Evolutionary conservation across 208 protist species (phyloP), one percentile per base, ranked within the genome.

Genomic region (Lotmaria passim): DNA sequence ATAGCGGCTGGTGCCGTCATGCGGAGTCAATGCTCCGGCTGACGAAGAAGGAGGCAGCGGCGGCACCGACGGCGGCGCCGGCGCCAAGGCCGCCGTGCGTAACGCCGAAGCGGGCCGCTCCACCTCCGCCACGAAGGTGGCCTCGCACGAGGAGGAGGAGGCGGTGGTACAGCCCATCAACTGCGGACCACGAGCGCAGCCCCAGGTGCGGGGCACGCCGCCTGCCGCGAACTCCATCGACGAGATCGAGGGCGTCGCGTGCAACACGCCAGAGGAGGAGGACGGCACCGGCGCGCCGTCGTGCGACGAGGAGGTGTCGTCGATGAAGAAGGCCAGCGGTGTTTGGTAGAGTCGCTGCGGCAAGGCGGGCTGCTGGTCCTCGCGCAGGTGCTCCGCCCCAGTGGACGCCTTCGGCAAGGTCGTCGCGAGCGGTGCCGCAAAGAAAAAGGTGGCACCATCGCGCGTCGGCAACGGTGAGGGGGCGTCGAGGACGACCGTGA

Each of bases 331-430:
- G 28, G 60, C 10, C 14, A 66, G 44, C 39, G 44, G 46, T 21
- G 60, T 56, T 6, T 53, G 60, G 46, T 56, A 44, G 34, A 44
- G 7, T 8, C 60, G 60, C 23, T 66, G 60, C 0, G 60, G 60
- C 7, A 66, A 46, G 14, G 60, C 60, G 2, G 60, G 60, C 46
- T 66, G 60, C 23, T 34, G 46, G 23, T 66, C 60, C 12, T 43
- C 23, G 31, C 23, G 46, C 0, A 44, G 60, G 43, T 50, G 39
- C 36, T 30, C 57, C 3, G 6, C 19, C 6, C 23, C 39, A 17
- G 57, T 62, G 4, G 39, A 23, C 24, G 53, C 30, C 30, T 41
- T 52, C 15, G 31, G 19, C 33, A 31, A 59, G 10, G 30, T 12
- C 14, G 51, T 39, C 7, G 50, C 28, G 3, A 28, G 43, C 43